Conservation (phyloP, 176 grass and related monocot species). For the Triticum dicoccoides region DNA sequence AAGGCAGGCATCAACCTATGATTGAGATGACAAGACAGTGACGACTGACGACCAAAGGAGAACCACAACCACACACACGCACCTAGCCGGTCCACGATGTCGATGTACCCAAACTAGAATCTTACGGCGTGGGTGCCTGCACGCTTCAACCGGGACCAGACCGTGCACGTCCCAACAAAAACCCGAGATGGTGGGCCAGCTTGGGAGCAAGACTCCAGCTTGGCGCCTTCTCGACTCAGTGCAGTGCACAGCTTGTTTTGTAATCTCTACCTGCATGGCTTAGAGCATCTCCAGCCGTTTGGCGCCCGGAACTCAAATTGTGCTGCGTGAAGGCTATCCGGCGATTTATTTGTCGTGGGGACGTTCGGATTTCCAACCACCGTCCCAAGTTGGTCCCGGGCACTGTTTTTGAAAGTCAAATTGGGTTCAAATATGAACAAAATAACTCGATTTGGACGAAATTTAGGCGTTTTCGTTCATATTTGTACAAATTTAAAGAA, state of each 20-base stretch:
- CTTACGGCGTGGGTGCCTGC: background rate
- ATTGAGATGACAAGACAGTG: background rate
- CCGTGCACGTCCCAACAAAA: background rate
- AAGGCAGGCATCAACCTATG: background rate
- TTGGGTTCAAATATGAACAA: no score
- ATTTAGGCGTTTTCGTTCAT: no score
- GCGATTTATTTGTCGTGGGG: no score
- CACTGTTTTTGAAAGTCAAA: no score
- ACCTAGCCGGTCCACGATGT: background rate
- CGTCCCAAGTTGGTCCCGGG: no score
- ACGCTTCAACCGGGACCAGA: background rate
- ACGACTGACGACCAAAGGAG: background rate
- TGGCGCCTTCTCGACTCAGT: background rate
- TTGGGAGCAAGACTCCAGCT: background rate
- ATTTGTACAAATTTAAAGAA: no score
- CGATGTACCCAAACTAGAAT: slow-evolving; percentile 9
- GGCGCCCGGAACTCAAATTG: no score
- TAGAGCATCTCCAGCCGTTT: no score
- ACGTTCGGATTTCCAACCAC: no score
- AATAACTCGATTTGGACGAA: no score
- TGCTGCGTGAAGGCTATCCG: no score
- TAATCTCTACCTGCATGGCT: background rate
- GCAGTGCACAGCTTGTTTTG: background rate
- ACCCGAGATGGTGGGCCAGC: background rate
- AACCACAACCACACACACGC: background rate